Conservation (phyloP, 2,329 filamentous ascomycete genomes). For the Immersiporthe knoxdaviesiana region DNA sequence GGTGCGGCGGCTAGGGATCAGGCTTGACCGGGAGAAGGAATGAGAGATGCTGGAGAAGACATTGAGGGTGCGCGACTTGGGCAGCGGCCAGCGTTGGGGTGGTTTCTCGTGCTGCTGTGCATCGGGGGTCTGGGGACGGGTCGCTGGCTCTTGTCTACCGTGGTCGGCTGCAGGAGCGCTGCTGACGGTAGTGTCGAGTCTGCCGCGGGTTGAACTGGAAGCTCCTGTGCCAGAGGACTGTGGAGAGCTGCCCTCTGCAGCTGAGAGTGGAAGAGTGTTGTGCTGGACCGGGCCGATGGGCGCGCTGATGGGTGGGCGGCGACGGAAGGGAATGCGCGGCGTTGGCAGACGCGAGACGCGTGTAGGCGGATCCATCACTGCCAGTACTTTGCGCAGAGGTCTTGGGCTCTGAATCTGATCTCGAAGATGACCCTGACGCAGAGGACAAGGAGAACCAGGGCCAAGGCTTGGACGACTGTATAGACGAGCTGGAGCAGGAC, state of each 20-base stretch:
- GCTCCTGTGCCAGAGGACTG: not conserved
- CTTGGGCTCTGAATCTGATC: not conserved
- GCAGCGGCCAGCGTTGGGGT: conserved; percentile 12
- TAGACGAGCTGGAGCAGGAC: conserved; percentile 21
- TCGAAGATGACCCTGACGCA: conserved; percentile 7
- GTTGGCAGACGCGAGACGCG: conserved; percentile 27
- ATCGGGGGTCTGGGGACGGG: not conserved
- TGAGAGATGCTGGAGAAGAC: conserved; percentile 25
- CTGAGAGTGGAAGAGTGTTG: not conserved
- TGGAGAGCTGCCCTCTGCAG: not conserved
- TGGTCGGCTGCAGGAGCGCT: not conserved
- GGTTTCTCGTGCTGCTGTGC: conserved; percentile 9
- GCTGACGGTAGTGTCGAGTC: not conserved
- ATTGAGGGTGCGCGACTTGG: conserved; percentile 24
- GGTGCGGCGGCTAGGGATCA: conserved; percentile 16
- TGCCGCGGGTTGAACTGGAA: not conserved
- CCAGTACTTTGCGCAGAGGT: not conserved
- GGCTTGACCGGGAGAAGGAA: conserved; percentile 26
- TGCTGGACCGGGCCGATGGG: conserved; percentile 26
- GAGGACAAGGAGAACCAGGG: conserved; percentile 14
- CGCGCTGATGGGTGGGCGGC: conserved; percentile 26
- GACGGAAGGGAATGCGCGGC: conserved; percentile 25
- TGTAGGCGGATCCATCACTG: conserved; percentile 19
- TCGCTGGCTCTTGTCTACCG: not conserved
- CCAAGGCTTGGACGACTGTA: conserved; percentile 17